Evolutionary conservation across 306 rosid species (phyloP).

Genomic region (Cucurbita maxima): DNA sequence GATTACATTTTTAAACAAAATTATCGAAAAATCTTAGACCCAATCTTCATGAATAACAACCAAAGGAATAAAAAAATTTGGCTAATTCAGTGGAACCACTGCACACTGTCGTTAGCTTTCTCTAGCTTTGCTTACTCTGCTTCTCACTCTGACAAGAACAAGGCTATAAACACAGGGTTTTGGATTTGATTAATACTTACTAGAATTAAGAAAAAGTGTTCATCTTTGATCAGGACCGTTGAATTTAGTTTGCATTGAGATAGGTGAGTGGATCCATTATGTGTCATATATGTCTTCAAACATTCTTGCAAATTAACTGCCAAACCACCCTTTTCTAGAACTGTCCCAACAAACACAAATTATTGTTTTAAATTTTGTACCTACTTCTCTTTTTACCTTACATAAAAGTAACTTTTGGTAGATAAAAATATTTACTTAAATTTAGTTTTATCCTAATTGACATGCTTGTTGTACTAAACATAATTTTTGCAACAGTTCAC

Average conservation of each 20-base stretch:
- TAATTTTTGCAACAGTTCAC: no score
- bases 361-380: background rate
- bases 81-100: background rate
- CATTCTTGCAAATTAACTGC: constrained; percentile 5
- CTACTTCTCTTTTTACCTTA: background rate
- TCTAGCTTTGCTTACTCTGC: background rate
- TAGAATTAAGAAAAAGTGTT: background rate
- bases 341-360: background rate
- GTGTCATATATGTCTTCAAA: constrained; percentile 6
- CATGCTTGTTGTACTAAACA: no score
- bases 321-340: background rate
- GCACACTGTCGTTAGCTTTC: background rate
- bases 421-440: background rate
- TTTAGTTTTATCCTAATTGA: no score
- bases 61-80: background rate
- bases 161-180: background rate
- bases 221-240: constrained; percentile 2
- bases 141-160: background rate
- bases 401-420: background rate
- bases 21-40: no score
- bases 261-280: background rate
- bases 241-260: background rate
- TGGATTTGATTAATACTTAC: background rate
- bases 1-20: background rate
- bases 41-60: background rate